Percentiles rank a stretch among this genome's conserved stretches.
These are phyloP conservation scores for Cadophora sp. DNA, from an alignment of 2,329 filamentous ascomycete species.

Conservation along the genomic window DNA sequence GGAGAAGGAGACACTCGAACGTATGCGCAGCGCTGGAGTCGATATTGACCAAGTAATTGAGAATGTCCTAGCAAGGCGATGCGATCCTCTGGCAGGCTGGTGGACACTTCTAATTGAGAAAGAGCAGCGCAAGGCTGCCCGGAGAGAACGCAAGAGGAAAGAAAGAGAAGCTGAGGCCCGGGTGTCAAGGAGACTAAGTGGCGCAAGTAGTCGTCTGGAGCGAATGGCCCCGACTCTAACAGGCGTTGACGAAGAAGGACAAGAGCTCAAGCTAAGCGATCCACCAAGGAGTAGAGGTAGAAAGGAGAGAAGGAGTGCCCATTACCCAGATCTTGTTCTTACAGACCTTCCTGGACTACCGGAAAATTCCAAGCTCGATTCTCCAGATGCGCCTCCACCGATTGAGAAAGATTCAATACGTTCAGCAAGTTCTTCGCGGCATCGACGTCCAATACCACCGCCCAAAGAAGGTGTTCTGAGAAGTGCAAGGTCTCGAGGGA, in stretches of 20 bases:
- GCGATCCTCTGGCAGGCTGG: conserved; percentile 92
- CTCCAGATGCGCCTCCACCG: conserved; percentile 66
- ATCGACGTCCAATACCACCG: conserved; percentile 78
- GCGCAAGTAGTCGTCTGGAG: conserved; percentile 86
- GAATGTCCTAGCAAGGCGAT: conserved; percentile 87
- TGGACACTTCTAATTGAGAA: conserved; percentile 96
- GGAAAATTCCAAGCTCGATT: conserved; percentile 55
- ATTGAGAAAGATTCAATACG: conserved; percentile 81
- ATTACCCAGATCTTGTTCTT: conserved; percentile 67
- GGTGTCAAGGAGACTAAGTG: conserved; percentile 81
- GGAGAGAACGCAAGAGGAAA: conserved; percentile 81
- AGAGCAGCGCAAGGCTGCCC: conserved; percentile 83
- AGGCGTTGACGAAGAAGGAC: conserved; percentile 80
- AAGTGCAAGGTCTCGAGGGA: conserved; percentile 77
- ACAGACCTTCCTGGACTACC: conserved; percentile 80
- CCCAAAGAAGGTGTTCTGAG: conserved; percentile 80
- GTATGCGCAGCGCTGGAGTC: conserved; percentile 93
- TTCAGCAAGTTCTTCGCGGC: conserved; percentile 78
- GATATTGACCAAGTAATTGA: conserved; percentile 95
- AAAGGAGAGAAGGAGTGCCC: conserved; percentile 75
- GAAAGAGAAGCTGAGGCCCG: conserved; percentile 85
- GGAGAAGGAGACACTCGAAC: conserved; percentile 89
- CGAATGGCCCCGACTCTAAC: conserved; percentile 78
- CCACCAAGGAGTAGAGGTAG: conserved; percentile 76
- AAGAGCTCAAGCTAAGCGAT: conserved; percentile 52